Base-by-base conservation (phyloP, 768 basidiomycete species). In the Zangia roseola region DNA sequence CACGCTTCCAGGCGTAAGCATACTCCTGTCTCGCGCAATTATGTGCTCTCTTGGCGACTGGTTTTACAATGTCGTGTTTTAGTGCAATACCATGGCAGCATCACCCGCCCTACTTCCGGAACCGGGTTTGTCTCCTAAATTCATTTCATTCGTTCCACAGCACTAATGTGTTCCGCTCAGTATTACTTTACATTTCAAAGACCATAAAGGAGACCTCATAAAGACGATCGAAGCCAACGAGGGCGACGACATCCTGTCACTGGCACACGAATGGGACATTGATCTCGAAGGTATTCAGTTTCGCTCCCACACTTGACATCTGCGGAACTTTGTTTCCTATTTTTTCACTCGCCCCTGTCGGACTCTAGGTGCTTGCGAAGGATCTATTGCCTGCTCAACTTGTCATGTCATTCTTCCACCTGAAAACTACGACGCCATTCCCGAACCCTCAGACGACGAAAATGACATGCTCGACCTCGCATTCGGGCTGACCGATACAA, bases 381-480 rank as follows among this genome's bases (percentile, higher is more conserved):
- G 92, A 34, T 95, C 93, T 1, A 81, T 97, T 40, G 95, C 95
- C 14, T 99, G 95, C 64, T 97, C 95, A 13, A 99, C 95, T 19
- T 99, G 95, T 67, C 95, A 99, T 66, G 82, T 98, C 47, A 91
- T 99, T 16, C 58, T 65, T 26, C 57, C 53, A 24, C 62, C 54
- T 21, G 84, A 93, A 60, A 76, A 84, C 52, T 97, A 94, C 65
- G 91, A 97, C 67, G 65, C 79, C 40, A 78, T 98, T 3, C 87
- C 91, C 2, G 95, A 98, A 62, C 94, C 95, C 5, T 89, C 89
- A 47, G 95, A 98, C 56, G 95, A 99, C 63, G 95, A 99, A 71
- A 99, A 97, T 61, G 94, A 93, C 60, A 94, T 94, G 92, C 80
- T 99, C 33, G 95, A 97, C 68, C 91, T 98, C 79, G 95, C 95